Percentiles rank a stretch among this genome's conserved stretches.
These are phyloP conservation scores for Omphalea diandra DNA, from an alignment of 441 rosid species.

Conservation along the genomic window DNA sequence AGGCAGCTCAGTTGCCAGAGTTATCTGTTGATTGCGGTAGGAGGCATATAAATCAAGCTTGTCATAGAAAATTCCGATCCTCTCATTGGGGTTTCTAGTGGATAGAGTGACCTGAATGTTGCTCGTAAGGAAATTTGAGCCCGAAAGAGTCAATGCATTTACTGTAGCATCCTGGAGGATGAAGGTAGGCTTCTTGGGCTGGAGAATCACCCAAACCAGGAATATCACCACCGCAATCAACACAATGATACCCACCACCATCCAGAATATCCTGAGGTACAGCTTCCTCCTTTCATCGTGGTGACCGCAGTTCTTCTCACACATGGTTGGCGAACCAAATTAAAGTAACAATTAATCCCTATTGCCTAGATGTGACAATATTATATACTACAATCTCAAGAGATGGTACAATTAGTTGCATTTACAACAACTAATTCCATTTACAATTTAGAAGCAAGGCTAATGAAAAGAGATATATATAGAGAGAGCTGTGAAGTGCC, in stretches of 20 bases:
- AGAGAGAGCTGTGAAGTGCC: too few relatives aligned
- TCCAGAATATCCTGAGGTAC: conserved; percentile 23
- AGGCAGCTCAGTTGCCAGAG: conserved; percentile 47
- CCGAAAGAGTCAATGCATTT: conserved; percentile 45
- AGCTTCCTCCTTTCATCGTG: conserved; percentile 25
- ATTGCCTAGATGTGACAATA: too few relatives aligned
- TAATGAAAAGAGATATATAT: too few relatives aligned
- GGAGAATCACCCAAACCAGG: conserved; percentile 59
- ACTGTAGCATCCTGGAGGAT: conserved; percentile 60
- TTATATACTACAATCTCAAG: too few relatives aligned
- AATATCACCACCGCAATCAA: conserved; percentile 39
- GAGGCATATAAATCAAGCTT: conserved; percentile 51
- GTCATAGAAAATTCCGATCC: conserved; percentile 65
- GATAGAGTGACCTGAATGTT: conserved; percentile 60
- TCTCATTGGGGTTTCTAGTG: conserved; percentile 56
- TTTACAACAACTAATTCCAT: too few relatives aligned
- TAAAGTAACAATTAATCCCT: not conserved
- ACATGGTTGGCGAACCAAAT: conserved; percentile 36
- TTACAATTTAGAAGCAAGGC: too few relatives aligned
- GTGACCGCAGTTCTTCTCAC: conserved; percentile 38
- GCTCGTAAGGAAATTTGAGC: conserved; percentile 39
- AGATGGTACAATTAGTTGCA: too few relatives aligned
- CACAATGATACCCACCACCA: conserved; percentile 19
- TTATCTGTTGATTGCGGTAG: conserved; percentile 72
- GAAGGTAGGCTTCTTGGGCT: conserved; percentile 59